These are phyloP conservation scores for Candida silvatica DNA, from an alignment of 805 yeast genomes.

Conservation along the genomic window DNA sequence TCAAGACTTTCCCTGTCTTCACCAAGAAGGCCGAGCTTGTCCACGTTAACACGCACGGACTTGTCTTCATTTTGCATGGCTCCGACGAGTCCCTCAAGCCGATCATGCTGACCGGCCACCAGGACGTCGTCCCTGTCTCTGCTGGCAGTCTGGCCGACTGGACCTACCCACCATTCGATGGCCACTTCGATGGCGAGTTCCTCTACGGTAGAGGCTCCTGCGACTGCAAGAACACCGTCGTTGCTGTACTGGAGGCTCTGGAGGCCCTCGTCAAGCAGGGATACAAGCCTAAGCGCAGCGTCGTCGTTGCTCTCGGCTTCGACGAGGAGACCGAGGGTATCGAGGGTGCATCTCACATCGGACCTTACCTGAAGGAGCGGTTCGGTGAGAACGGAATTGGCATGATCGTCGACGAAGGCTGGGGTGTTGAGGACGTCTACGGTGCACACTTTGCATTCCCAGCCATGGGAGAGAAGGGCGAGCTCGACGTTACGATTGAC, in stretches of 20 bases:
- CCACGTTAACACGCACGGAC: slow-evolving; percentile 35
- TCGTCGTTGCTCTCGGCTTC: slow-evolving; percentile 39
- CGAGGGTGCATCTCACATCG: slow-evolving; percentile 22
- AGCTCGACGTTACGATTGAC: slow-evolving; percentile 31
- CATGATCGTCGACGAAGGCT: slow-evolving; percentile 39
- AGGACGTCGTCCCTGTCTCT: slow-evolving; percentile 43
- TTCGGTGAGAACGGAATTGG: slow-evolving; percentile 35
- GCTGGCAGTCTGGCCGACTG: slow-evolving; percentile 29
- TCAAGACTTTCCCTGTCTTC: slow-evolving; percentile 32
- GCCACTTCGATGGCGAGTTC: slow-evolving; percentile 28
- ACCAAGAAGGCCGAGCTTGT: slow-evolving; percentile 25
- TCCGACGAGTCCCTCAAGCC: slow-evolving; percentile 31
- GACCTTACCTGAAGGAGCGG: slow-evolving; percentile 23
- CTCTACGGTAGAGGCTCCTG: slow-evolving; percentile 33
- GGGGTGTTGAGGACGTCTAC: slow-evolving; percentile 26
- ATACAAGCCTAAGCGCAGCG: slow-evolving; percentile 34
- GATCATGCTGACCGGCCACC: slow-evolving; percentile 39
- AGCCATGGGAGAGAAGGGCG: slow-evolving; percentile 42
- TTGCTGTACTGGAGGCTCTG: slow-evolving; percentile 29
- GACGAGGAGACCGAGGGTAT: slow-evolving; percentile 40
- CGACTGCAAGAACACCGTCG: slow-evolving; percentile 35
- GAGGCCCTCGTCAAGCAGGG: slow-evolving; percentile 21
- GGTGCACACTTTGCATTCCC: slow-evolving; percentile 35
- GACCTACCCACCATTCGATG: slow-evolving; percentile 30
- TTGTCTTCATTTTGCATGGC: slow-evolving; percentile 38